phyloP scores from a whole-genome alignment of 139 green algal genomes.

The Picocystis salinarum region DNA sequence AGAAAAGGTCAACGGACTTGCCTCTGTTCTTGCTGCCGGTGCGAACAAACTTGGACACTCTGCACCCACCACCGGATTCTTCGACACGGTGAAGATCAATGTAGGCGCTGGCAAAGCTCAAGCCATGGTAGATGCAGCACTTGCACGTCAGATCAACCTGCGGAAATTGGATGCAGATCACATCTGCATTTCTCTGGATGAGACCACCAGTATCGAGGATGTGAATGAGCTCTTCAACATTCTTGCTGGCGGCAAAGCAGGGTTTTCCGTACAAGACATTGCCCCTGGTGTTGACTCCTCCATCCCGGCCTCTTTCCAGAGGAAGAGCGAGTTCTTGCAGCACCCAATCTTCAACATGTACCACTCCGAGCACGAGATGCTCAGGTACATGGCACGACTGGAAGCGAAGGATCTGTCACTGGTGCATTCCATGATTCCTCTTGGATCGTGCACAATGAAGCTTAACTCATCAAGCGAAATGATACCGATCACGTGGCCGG shows the following conservation, averaged over 20 bases:
- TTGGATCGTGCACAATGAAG: constrained; percentile 99
- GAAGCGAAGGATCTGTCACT: constrained; percentile 92
- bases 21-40: constrained; percentile 59
- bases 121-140: constrained; percentile 11
- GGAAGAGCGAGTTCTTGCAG: constrained; percentile 48
- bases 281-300: neutral
- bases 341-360: constrained; percentile 83
- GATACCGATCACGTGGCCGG: constrained; percentile 94
- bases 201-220: constrained; percentile 76
- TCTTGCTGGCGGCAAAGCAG: constrained; percentile 7
- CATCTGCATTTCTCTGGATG: constrained; percentile 70
- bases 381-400: constrained; percentile 89
- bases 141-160: constrained; percentile 55
- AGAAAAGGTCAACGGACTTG: constrained; percentile 62
- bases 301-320: constrained; percentile 18
- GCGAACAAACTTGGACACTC: constrained; percentile 48
- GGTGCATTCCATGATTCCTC: constrained; percentile 91
- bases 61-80: constrained; percentile 41
- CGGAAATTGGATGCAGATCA: constrained; percentile 42
- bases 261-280: constrained; percentile 10
- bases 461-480: constrained; percentile 97
- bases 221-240: constrained; percentile 65
- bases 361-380: constrained; percentile 79
- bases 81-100: constrained; percentile 79
- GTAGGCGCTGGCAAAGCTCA: constrained; percentile 16